A percentile compares a stretch with the other conserved stretches of the same genome.
Evolutionary conservation across 2,329 filamentous ascomycete species (phyloP).

Genomic region (Aspergillus uvarum): DNA sequence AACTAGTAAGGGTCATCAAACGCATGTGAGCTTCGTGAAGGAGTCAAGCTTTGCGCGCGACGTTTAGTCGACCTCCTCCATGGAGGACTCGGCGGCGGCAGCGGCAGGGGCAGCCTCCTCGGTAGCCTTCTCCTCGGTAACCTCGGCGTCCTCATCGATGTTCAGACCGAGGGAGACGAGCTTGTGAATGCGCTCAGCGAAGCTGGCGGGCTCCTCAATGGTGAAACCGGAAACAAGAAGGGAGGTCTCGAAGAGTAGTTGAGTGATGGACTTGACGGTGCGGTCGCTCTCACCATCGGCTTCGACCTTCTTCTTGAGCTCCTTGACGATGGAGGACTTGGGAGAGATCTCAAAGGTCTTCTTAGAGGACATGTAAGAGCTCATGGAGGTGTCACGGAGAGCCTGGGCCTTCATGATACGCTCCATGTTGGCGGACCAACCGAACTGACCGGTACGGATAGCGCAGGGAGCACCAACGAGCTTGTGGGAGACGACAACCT

Average conservation of each 20-base stretch:
- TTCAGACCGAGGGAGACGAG: slow-evolving; percentile 96
- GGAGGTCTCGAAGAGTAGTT: slow-evolving; percentile 98
- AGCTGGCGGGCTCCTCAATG: slow-evolving; percentile 96
- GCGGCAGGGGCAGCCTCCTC: slow-evolving; percentile 62
- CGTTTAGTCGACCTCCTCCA: slow-evolving; percentile 98
- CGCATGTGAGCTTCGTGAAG: slow-evolving; percentile 16
- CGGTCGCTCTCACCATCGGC: slow-evolving; percentile 96
- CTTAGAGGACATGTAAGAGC: slow-evolving; percentile 99
- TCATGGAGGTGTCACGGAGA: slow-evolving; percentile 99
- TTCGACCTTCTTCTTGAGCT: slow-evolving; percentile 99
- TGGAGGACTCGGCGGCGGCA: slow-evolving; percentile 81
- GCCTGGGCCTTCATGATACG: slow-evolving; percentile 99
- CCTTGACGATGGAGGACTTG: slow-evolving; percentile 95
- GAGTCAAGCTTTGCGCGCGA: slow-evolving; percentile 13
- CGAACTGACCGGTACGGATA: slow-evolving; percentile 99
- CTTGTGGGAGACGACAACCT: slow-evolving; percentile 99
- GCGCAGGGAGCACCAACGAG: slow-evolving; percentile 90
- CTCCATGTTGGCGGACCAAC: slow-evolving; percentile 99
- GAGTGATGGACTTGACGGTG: slow-evolving; percentile 98
- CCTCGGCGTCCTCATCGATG: slow-evolving; percentile 90
- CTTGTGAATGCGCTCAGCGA: slow-evolving; percentile 99
- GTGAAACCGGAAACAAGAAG: slow-evolving; percentile 98
- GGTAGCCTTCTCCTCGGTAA: slow-evolving; percentile 53
- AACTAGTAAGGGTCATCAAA: slow-evolving; percentile 16
- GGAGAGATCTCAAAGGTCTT: slow-evolving; percentile 99